Conservation (phyloP, 1,139 yeast species). For the Blastobotrys elegans region DNA sequence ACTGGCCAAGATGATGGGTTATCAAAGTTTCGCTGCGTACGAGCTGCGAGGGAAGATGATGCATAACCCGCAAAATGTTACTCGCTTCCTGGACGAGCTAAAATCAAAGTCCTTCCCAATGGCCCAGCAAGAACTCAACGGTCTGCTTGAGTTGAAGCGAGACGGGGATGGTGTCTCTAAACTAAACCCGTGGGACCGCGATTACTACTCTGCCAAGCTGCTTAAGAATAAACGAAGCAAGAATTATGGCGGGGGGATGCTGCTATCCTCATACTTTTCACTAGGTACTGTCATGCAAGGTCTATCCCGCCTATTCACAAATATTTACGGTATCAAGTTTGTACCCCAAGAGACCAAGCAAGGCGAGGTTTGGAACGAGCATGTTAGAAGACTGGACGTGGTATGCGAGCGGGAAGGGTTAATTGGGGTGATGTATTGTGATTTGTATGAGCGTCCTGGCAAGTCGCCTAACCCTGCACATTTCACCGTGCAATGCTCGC, state of each 20-base stretch:
- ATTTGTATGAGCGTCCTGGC: conserved; percentile 56
- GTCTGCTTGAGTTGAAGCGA: conserved; percentile 25
- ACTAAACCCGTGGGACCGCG: conserved; percentile 89
- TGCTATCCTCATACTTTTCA: conserved; percentile 53
- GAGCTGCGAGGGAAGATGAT: conserved; percentile 92
- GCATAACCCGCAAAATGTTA: conserved; percentile 68
- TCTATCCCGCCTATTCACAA: conserved; percentile 61
- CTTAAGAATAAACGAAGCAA: conserved; percentile 29
- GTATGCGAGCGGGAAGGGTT: conserved; percentile 53
- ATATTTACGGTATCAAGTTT: conserved; percentile 71
- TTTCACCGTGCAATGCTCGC: conserved; percentile 92
- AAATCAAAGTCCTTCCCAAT: conserved; percentile 48
- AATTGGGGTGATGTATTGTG: conserved; percentile 65
- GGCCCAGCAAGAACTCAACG: conserved; percentile 54
- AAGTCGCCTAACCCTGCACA: conserved; percentile 80
- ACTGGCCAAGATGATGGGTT: conserved; percentile 71
- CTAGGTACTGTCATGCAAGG: conserved; percentile 87
- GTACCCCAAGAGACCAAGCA: conserved; percentile 56
- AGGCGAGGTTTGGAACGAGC: conserved; percentile 91
- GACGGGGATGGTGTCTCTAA: conserved; percentile 35
- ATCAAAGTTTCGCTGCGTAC: conserved; percentile 67
- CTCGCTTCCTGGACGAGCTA: conserved; percentile 58
- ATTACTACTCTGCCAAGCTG: conserved; percentile 50
- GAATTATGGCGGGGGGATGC: conserved; percentile 20
- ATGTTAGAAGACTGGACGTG: conserved; percentile 78